Conservation (phyloP, 2,329 filamentous ascomycete genomes). For the Colletotrichum simmondsii region DNA sequence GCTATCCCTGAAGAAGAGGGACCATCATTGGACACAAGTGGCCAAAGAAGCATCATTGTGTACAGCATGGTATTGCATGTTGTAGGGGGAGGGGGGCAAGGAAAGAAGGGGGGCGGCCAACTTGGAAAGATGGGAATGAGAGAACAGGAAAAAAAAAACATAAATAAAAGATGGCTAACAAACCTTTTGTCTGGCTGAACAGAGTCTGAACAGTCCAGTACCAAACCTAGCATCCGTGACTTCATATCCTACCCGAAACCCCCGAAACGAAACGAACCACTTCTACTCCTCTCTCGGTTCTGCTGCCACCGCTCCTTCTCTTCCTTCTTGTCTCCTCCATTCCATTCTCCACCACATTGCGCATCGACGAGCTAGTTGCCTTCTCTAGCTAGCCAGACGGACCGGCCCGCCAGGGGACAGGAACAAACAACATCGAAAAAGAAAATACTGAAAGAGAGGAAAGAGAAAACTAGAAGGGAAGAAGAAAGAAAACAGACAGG, state of each 20-base stretch:
- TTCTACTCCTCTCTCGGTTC: slow-evolving; percentile 29
- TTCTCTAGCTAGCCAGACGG: slow-evolving; percentile 25
- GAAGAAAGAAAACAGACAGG: background rate
- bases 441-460: background rate
- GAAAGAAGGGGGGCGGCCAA: slow-evolving; percentile 13
- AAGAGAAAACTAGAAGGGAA: background rate
- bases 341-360: slow-evolving; percentile 25
- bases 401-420: slow-evolving; percentile 21
- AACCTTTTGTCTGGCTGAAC: slow-evolving; percentile 21
- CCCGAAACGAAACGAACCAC: slow-evolving; percentile 25
- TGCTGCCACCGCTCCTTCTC: slow-evolving; percentile 9
- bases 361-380: slow-evolving; percentile 12
- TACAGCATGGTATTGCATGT: slow-evolving; percentile 32
- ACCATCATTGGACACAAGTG: slow-evolving; percentile 29
- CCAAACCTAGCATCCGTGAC: slow-evolving; percentile 23
- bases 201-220: background rate
- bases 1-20: slow-evolving; percentile 23
- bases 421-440: background rate
- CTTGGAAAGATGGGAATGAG: background rate
- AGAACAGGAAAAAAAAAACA: slow-evolving; percentile 10
- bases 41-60: slow-evolving; percentile 19
- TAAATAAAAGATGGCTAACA: slow-evolving; percentile 36
- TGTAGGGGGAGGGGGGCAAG: slow-evolving; percentile 11
- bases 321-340: slow-evolving; percentile 21
- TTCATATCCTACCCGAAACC: slow-evolving; percentile 28